Conservation (phyloP, 179 eudicot species). For the Drosera spatulata region DNA sequence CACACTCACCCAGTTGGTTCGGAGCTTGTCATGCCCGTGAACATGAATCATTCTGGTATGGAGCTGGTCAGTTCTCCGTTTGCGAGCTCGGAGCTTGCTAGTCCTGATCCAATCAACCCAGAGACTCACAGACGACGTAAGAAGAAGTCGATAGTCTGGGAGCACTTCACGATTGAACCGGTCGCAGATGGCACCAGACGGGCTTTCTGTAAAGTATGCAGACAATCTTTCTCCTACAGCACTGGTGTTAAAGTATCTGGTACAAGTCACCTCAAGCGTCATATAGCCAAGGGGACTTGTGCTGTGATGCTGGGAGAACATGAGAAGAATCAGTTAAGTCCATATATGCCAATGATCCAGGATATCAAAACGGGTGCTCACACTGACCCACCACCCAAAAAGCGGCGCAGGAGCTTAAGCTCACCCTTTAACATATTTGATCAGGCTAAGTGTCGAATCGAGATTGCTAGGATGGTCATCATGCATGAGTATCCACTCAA, state of each 20-base stretch:
- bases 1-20: conserved; percentile 6
- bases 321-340: conserved; percentile 36
- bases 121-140: conserved; percentile 62
- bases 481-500: conserved; percentile 87
- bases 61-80: conserved; percentile 9
- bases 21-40: conserved; percentile 16
- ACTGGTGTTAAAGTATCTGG: conserved; percentile 91
- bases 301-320: conserved; percentile 61
- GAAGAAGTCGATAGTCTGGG: conserved; percentile 93
- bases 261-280: conserved; percentile 92
- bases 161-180: conserved; percentile 80
- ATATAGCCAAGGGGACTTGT: conserved; percentile 87
- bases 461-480: conserved; percentile 80
- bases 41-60: neutral
- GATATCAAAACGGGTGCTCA: conserved; percentile 17
- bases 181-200: conserved; percentile 67
- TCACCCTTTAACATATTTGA: conserved; percentile 58
- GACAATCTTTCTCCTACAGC: conserved; percentile 93
- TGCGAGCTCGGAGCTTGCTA: conserved; percentile 10
- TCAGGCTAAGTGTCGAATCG: conserved; percentile 56
- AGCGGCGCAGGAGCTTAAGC: conserved; percentile 52
- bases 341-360: conserved; percentile 56
- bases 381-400: conserved; percentile 39
- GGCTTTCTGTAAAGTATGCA: conserved; percentile 86
- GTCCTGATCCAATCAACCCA: conserved; percentile 15